Conservation (phyloP, 2,329 filamentous ascomycete genomes). For the Pseudocercospora fijiensis region DNA sequence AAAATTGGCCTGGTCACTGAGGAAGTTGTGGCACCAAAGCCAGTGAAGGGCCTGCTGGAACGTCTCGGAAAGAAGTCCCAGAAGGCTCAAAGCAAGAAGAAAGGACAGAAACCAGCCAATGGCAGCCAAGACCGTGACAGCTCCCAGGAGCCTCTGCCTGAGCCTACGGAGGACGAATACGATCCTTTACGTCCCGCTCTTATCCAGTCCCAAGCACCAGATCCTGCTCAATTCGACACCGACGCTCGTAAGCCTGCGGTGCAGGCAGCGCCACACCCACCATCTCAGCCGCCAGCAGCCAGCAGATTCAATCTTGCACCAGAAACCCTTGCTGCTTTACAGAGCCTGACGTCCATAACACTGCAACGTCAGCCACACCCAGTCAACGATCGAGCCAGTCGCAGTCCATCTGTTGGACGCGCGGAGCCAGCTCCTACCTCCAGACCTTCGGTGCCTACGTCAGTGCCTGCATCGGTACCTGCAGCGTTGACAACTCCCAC, state of each 20-base stretch:
- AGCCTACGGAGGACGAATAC: conserved; percentile 50
- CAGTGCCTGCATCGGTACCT: neutral
- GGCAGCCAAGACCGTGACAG: conserved; percentile 18
- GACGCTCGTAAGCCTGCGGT: conserved; percentile 29
- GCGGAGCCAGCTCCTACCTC: conserved; percentile 12
- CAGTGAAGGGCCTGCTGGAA: conserved; percentile 27
- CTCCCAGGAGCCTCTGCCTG: conserved; percentile 37
- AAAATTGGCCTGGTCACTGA: conserved; percentile 42
- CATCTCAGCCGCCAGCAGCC: neutral
- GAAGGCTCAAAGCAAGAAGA: conserved; percentile 32
- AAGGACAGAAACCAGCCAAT: conserved; percentile 34
- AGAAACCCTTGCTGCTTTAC: conserved; percentile 31
- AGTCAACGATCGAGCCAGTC: conserved; percentile 12
- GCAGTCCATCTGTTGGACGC: conserved; percentile 27
- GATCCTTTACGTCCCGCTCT: conserved; percentile 45
- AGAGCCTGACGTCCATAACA: conserved; percentile 15
- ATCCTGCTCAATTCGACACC: conserved; percentile 35
- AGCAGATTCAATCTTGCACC: conserved; percentile 22
- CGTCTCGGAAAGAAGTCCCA: conserved; percentile 32
- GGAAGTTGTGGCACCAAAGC: conserved; percentile 15
- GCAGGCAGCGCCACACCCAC: neutral
- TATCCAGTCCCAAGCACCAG: conserved; percentile 19
- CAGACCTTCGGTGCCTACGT: neutral
- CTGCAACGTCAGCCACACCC: neutral
- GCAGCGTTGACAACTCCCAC: conserved; percentile 9